Evolutionary conservation across 345 rosid species (phyloP), one percentile per base, ranked within the genome.

Genomic region (Viola odorata): DNA sequence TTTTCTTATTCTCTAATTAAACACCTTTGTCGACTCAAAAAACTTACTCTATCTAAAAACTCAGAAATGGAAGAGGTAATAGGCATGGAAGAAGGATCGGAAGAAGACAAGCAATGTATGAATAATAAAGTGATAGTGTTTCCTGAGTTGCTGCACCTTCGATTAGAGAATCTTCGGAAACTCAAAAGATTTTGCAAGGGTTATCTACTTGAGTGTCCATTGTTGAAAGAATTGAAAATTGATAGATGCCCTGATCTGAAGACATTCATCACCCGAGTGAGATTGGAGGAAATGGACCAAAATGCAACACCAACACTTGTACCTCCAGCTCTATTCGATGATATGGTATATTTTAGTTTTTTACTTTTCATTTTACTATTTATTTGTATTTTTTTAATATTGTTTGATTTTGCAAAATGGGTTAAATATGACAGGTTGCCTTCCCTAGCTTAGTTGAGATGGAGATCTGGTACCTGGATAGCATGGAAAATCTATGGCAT

Each of bases 361-460:
- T 50, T 15, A 3, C 36, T 3, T 50, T 12, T 4, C 3, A 50
- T 4, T 3, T 50, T 32, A 8, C 8, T 32, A 4, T 36, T 23
- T 32, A 42, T 36, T 7, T 37, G 41, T 54, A 23, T 23, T 7
- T 12, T 8, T 12, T 3, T 1, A 8, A 47, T 45, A 8, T 9
- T 8, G 3, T 14, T 17, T 15, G 9, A 36, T 42, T 23, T 8
- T 7, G 5, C 32, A 59, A 57, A 72, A 62, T 41, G 58, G 53
- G n/a, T 75, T 6, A 40, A 23, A 23, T 1, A 50, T 47, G 45
- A 41, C 66, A 68, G 51, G 66, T 73, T 41, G 32, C 10, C 37
- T 55, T 64, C 37, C 69, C 77, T 8, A 64, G 58, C 9, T 53
- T 69, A 65, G 41, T 60, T 65, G 13, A 13, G n/a, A 0, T 68